These are phyloP conservation scores for Gracilaria gracilis DNA, from an alignment of 23 red algal species.

Conservation along the genomic window DNA sequence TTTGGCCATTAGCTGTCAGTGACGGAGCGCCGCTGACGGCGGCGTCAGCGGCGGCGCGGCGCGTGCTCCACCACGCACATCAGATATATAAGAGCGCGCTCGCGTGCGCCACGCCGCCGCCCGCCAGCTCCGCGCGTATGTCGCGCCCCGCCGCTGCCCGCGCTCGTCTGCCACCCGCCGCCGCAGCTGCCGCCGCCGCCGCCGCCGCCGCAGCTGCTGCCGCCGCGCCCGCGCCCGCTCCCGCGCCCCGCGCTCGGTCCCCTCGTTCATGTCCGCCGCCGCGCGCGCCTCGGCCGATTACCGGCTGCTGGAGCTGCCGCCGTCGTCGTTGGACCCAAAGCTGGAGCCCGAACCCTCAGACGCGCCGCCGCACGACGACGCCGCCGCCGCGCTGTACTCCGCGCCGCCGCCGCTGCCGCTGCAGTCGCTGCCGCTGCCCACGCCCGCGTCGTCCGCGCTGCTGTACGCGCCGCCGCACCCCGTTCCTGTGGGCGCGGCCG, in stretches of 20 bases:
- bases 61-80: not conserved
- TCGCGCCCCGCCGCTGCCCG: not conserved
- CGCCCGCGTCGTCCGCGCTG: not conserved
- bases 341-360: no score
- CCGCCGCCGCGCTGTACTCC: not conserved
- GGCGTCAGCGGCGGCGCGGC: not conserved
- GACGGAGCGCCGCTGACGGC: not conserved
- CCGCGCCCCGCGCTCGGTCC: not conserved
- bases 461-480: not conserved
- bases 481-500: no score
- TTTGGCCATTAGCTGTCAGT: not conserved
- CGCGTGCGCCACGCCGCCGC: not conserved
- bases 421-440: no score
- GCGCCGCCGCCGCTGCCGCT: no score
- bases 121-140: not conserved
- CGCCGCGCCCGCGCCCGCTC: not conserved
- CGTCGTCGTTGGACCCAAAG: not conserved
- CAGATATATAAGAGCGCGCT: not conserved
- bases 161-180: not conserved
- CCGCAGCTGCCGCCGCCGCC: not conserved
- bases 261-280: not conserved
- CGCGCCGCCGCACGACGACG: constrained; percentile 9
- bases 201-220: not conserved
- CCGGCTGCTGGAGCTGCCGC: not conserved
- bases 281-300: not conserved